These are phyloP conservation scores for Trichoderma breve DNA, from an alignment of 2,329 filamentous ascomycete species.

Conservation along the genomic window DNA sequence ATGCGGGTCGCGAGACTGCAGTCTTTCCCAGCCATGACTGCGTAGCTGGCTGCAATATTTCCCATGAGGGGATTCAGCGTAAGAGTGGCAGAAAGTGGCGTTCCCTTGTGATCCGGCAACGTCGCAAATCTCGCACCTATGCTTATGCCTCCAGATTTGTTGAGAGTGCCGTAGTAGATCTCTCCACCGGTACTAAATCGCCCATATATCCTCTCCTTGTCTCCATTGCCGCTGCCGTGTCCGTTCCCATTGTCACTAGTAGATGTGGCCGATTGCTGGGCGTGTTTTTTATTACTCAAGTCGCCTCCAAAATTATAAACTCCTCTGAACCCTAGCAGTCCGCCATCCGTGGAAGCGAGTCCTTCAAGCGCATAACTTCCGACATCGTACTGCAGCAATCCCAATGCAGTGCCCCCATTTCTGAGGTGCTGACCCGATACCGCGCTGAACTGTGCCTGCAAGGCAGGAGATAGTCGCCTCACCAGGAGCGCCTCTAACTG, in stretches of 20 bases:
- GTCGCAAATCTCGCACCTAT: constrained; percentile 88
- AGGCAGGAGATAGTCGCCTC: constrained; percentile 70
- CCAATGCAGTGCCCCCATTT: constrained; percentile 74
- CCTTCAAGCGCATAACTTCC: constrained; percentile 88
- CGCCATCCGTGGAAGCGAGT: constrained; percentile 88
- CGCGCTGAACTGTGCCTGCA: constrained; percentile 76
- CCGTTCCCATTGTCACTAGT: constrained; percentile 25
- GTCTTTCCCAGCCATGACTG: constrained; percentile 79
- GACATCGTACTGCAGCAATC: constrained; percentile 74
- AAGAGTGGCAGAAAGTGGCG: constrained; percentile 88
- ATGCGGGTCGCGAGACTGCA: constrained; percentile 86
- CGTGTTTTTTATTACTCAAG: constrained; percentile 33
- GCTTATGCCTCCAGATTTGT: constrained; percentile 90
- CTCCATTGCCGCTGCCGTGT: constrained; percentile 29
- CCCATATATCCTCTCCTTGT: constrained; percentile 66
- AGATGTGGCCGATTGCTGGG: background rate
- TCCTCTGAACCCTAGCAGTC: constrained; percentile 80
- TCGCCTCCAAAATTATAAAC: constrained; percentile 93
- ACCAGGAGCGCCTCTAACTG: constrained; percentile 84
- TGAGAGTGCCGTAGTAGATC: constrained; percentile 91
- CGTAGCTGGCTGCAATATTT: constrained; percentile 86
- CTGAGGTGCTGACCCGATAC: constrained; percentile 70
- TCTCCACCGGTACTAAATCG: constrained; percentile 90
- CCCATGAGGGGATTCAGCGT: constrained; percentile 95
- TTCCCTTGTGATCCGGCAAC: constrained; percentile 73